Conservation (phyloP, 2,329 filamentous ascomycete species). For the Penicillium sp. region DNA sequence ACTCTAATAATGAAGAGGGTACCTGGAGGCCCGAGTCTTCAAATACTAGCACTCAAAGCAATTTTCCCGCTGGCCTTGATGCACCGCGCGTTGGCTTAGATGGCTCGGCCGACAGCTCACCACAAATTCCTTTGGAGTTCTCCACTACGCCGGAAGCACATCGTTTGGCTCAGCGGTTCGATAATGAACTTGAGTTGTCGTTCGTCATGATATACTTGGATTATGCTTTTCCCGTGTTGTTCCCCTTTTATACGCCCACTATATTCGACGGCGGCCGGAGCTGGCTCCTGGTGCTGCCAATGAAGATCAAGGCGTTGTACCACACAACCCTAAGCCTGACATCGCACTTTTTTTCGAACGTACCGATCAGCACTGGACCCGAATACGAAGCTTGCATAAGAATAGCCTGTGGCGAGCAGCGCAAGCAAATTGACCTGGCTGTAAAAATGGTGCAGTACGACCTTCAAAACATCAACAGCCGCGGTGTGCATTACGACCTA, state of each 20-base stretch:
- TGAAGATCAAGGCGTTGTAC: slow-evolving; percentile 9
- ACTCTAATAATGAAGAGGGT: neutral
- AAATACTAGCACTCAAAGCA: neutral
- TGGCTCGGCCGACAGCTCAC: no score
- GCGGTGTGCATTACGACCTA: neutral
- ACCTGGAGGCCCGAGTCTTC: neutral
- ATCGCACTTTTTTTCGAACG: slow-evolving; percentile 61
- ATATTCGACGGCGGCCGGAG: slow-evolving; percentile 62
- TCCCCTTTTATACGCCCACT: slow-evolving; percentile 65
- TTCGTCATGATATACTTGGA: slow-evolving; percentile 66
- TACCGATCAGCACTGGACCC: slow-evolving; percentile 9
- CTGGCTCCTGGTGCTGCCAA: slow-evolving; percentile 64
- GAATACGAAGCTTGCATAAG: neutral
- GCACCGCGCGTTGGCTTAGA: neutral
- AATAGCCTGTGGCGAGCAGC: neutral
- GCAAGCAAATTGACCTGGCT: slow-evolving; percentile 4
- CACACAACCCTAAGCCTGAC: slow-evolving; percentile 58
- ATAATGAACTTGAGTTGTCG: slow-evolving; percentile 21
- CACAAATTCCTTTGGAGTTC: neutral
- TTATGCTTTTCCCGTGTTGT: slow-evolving; percentile 65
- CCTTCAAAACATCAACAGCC: slow-evolving; percentile 6
- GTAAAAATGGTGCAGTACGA: slow-evolving; percentile 7
- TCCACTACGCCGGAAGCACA: neutral
- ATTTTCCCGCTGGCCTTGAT: neutral
- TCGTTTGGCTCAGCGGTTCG: neutral